These are phyloP conservation scores for Pezicula radicicola DNA, from an alignment of 2,329 filamentous ascomycete species.

Conservation along the genomic window DNA sequence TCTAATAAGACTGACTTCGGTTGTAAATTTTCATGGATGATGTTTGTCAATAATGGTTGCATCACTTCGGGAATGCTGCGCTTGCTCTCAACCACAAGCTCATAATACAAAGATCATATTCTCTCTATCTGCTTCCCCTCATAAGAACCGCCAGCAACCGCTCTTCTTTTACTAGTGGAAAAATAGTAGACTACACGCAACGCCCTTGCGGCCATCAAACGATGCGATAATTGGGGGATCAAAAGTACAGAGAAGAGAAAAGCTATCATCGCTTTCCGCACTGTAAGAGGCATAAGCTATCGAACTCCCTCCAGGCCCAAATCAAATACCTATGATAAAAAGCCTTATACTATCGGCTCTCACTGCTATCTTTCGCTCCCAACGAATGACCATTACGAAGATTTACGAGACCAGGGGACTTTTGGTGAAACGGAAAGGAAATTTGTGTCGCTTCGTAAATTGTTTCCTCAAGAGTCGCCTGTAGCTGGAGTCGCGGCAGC, in stretches of 20 bases:
- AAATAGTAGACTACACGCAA: conserved; percentile 31
- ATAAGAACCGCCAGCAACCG: conserved; percentile 20
- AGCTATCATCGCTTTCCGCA: conserved; percentile 28
- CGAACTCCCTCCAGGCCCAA: conserved; percentile 28
- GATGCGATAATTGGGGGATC: conserved; percentile 24
- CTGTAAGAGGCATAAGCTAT: conserved; percentile 29
- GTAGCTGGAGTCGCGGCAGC: conserved; percentile 47
- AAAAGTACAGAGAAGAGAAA: conserved; percentile 30
- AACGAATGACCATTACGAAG: conserved; percentile 27
- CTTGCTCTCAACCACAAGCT: not conserved
- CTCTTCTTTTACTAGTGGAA: conserved; percentile 18
- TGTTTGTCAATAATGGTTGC: too few relatives aligned
- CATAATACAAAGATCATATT: conserved; percentile 22
- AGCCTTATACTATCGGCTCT: conserved; percentile 18
- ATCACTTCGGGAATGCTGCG: too few relatives aligned
- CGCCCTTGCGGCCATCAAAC: conserved; percentile 26
- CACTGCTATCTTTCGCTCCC: conserved; percentile 23
- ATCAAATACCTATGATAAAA: conserved; percentile 22
- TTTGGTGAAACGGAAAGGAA: conserved; percentile 25
- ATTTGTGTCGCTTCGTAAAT: conserved; percentile 11
- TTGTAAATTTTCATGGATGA: too few relatives aligned
- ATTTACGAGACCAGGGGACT: conserved; percentile 26
- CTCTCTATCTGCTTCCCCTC: conserved; percentile 22
- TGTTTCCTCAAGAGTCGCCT: conserved; percentile 23
- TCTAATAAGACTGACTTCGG: too few relatives aligned